These are phyloP conservation scores for Dothistroma septosporum DNA, from an alignment of 2,329 filamentous ascomycete species.

Conservation along the genomic window DNA sequence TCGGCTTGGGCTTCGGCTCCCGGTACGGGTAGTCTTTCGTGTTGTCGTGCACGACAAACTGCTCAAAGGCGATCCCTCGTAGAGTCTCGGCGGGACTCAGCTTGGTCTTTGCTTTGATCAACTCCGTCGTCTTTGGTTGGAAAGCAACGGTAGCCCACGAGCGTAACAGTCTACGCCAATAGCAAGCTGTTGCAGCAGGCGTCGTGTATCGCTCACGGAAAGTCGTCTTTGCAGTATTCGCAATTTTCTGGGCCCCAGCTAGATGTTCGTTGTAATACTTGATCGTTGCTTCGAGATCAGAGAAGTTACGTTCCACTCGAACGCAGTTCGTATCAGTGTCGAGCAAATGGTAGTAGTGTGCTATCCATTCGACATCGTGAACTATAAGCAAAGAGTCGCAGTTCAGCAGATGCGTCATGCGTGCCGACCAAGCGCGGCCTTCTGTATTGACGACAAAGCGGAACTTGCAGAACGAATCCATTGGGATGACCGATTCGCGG, in stretches of 20 bases:
- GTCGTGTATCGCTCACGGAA: conserved; percentile 27
- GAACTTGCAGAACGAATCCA: conserved; percentile 29
- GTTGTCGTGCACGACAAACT: conserved; percentile 22
- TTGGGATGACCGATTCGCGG: conserved; percentile 18
- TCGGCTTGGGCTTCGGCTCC: background rate
- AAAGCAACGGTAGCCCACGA: conserved; percentile 26
- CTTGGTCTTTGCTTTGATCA: conserved; percentile 12
- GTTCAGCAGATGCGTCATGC: conserved; percentile 31
- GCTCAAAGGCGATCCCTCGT: conserved; percentile 25
- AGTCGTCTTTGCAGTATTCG: conserved; percentile 14
- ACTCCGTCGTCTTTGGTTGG: conserved; percentile 14
- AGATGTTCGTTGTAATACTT: conserved; percentile 20
- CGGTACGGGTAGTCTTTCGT: conserved; percentile 15
- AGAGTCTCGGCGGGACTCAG: conserved; percentile 12
- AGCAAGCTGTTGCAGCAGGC: conserved; percentile 31
- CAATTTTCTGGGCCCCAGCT: conserved; percentile 22
- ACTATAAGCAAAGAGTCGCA: conserved; percentile 27
- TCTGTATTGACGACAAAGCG: conserved; percentile 30
- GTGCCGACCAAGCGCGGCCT: conserved; percentile 27
- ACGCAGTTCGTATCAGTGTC: conserved; percentile 25
- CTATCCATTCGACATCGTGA: conserved; percentile 29
- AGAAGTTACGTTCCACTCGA: conserved; percentile 23
- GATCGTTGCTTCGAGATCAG: conserved; percentile 26
- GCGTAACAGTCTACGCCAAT: conserved; percentile 27
- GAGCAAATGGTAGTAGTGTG: conserved; percentile 29